Base-by-base conservation (phyloP, 1,284 basidiomycete species). In the Boletus hoseneyae region DNA sequence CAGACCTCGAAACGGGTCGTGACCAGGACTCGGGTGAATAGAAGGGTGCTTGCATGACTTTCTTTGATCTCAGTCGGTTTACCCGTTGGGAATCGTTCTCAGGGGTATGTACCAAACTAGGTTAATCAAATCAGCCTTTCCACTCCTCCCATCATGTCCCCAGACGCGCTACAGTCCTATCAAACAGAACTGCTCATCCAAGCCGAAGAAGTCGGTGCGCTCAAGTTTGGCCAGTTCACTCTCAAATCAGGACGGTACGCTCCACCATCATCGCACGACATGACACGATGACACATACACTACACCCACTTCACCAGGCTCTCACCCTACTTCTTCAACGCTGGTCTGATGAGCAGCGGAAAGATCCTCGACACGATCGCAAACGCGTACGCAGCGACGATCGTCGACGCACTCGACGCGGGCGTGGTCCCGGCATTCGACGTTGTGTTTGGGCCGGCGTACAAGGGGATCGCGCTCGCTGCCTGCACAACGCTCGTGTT, bases 301-400 rank as follows among this genome's bases (percentile, higher is more conserved):
- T 23, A 3, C 18, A 6, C 16, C 12, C 39, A 29, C 42, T 27
- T 29, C 13, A 35, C 18, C 66, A 93, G 91, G 34, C 73, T 80
- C 50, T 97, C 94, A 12, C 96, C 96, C 1, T 98, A 98, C 74
- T 98, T 98, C 70, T 95, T 97, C 80, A 97, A 98, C 67, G 92
- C 93, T 1, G 92, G 93, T 9, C 77, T 91, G 11, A 77, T 99
- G 56, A 93, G 87, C 69, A 86, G 88, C 5, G 92, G 95, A 0
- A 79, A 84, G 1, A 84, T 96, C 36, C 82, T 99, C 33, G 73
- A 86, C 35, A 78, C 86, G 7, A 76, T 97, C 25, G 87, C 93
- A 8, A 76, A 79, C n/a, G 93, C 95, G 13, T 98, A 97, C 62
- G 93, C 96, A 4, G 70, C 83, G 2, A 90, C 89, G n/a, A 85